A percentile compares a stretch with the other conserved stretches of the same genome.
Evolutionary conservation across 768 basidiomycete species (phyloP).

Genomic region (Sporobolomyces pararoseus): DNA sequence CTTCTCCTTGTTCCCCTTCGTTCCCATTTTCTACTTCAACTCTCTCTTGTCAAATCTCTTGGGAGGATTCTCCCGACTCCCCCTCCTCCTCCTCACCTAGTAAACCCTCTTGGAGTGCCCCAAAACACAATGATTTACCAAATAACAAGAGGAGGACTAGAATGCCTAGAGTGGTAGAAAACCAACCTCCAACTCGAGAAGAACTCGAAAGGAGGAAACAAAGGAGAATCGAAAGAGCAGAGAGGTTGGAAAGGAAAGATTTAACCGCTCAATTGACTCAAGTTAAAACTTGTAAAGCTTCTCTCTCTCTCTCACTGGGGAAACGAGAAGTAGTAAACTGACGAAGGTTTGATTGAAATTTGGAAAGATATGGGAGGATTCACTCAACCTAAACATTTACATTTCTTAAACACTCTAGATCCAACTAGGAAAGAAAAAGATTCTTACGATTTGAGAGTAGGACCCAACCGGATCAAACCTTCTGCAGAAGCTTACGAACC

Average conservation of each 20-base stretch:
- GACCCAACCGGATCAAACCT: constrained; percentile 47
- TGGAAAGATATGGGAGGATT: constrained; percentile 39
- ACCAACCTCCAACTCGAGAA: background rate
- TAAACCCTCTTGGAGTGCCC: background rate
- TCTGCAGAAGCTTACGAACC: constrained; percentile 50
- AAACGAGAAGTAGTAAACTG: background rate
- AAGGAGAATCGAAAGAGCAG: constrained; percentile 19
- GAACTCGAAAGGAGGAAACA: background rate
- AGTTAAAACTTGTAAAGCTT: constrained; percentile 29
- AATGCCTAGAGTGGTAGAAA: background rate
- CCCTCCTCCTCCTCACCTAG: no score
- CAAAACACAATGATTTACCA: background rate
- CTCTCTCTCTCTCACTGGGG: background rate
- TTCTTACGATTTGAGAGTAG: constrained; percentile 46
- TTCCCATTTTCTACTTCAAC: background rate
- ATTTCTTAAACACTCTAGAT: constrained; percentile 29
- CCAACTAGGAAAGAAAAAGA: constrained; percentile 26
- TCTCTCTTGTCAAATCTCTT: background rate
- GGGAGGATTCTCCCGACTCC: background rate
- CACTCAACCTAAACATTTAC: constrained; percentile 35
- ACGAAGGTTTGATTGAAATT: background rate
- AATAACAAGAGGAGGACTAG: no score
- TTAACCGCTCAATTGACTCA: constrained; percentile 33
- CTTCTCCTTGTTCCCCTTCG: background rate
- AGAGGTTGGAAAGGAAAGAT: constrained; percentile 35